Evolutionary conservation across 139 green algal genomes (phyloP), one percentile per base, ranked within the genome.

Genomic region (Haematococcus lacustris): DNA sequence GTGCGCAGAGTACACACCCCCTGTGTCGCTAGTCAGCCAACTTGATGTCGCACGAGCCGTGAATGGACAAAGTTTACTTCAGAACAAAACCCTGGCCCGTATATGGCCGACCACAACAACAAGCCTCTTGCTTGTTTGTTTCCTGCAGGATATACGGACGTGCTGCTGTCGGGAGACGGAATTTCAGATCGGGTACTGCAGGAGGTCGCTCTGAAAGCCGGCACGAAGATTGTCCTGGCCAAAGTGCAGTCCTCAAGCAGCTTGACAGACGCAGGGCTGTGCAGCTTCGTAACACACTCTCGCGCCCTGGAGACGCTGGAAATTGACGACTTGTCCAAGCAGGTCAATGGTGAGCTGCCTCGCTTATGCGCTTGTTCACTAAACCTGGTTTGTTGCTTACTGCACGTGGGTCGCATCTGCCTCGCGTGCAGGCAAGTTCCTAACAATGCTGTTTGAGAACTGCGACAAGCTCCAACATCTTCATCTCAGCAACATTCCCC

Each of bases 101-200:
- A 37, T 5, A 50, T 3, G 28, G 26, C 25, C 35, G 13, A 2
- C 13, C 13, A 51, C 35, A 35, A 30, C 34, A 30, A 68, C 57
- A 30, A 13, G 57, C 57, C 5, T 25, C 5, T 17, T 53, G 43
- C 57, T 9, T 4, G 28, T 25, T 37, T 30, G 4, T 30, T 60
- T 23, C 41, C 13, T 32, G 33, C 76, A 89, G 84, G 84, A 2
- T 89, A 89, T 43, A 76, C 76, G 5, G 77, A 85, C 3, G 74
- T 80, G 0, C 61, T 38, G 1, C 77, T 87, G 4, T 79, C 73
- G 2, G 84, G 84, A 21, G 84, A 87, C n/a, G 73, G 59, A 13
- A 70, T 85, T 0, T 82, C 71, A 1, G 81, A 89, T 59, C 68
- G 69, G 5, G 64, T 85, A 7, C 50, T 89, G n/a, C n/a, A 47